Percentiles rank a stretch among this genome's conserved stretches.
Conservation (phyloP, 2,329 filamentous ascomycete species). For the Fusarium sambucinum region DNA sequence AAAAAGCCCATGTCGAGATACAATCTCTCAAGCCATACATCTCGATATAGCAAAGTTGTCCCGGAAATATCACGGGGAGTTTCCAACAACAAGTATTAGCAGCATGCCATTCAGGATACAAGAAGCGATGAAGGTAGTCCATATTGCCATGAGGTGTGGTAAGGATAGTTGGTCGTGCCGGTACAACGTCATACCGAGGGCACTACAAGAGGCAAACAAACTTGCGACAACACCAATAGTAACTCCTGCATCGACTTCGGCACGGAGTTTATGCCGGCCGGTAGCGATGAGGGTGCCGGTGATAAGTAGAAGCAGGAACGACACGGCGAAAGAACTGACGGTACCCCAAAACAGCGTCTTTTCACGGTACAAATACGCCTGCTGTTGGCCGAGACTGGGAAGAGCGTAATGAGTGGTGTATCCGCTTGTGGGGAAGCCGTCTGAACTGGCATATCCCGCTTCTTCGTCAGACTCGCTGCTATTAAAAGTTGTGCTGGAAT, state of each 20-base stretch:
- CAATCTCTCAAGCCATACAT: neutral
- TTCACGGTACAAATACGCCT: conserved; percentile 64
- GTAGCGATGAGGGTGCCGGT: conserved; percentile 75
- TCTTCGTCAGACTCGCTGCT: conserved; percentile 58
- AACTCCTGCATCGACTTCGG: conserved; percentile 81
- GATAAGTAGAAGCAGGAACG: conserved; percentile 73
- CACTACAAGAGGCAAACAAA: conserved; percentile 72
- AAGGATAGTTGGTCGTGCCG: conserved; percentile 60
- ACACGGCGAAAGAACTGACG: conserved; percentile 66
- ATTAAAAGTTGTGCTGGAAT: conserved; percentile 48
- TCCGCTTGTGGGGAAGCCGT: conserved; percentile 62
- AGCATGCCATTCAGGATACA: conserved; percentile 61
- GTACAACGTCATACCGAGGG: conserved; percentile 69
- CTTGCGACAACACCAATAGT: conserved; percentile 76
- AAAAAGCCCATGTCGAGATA: too few relatives aligned
- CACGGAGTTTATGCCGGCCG: conserved; percentile 73
- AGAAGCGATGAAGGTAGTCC: conserved; percentile 53
- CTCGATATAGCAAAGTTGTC: conserved; percentile 4
- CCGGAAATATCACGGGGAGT: conserved; percentile 48
- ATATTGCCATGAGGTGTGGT: conserved; percentile 58
- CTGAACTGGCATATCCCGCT: conserved; percentile 66
- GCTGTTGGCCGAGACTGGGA: conserved; percentile 65
- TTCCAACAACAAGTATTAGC: conserved; percentile 57
- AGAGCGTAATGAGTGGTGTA: conserved; percentile 68
- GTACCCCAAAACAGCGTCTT: conserved; percentile 67